These are phyloP conservation scores for Gossypium sturtianum DNA, from an alignment of 345 rosid species.

Conservation along the genomic window DNA sequence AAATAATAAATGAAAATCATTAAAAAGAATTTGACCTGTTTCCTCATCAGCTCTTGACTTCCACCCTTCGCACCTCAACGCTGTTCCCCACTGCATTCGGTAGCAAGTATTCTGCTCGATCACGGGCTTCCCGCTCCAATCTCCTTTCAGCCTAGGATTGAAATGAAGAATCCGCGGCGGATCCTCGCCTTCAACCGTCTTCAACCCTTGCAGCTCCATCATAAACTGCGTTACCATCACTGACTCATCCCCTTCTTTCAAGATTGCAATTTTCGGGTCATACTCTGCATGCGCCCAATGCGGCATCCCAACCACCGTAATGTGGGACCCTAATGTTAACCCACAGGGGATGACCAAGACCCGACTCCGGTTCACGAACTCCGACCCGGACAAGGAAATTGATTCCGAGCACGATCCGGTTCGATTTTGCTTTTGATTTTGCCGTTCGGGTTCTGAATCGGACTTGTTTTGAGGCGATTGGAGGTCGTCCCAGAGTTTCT, in stretches of 20 bases:
- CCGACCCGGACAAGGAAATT: conserved; percentile 40
- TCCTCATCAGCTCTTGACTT: conserved; percentile 67
- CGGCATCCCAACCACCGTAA: conserved; percentile 60
- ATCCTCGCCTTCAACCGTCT: conserved; percentile 57
- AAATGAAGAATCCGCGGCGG: conserved; percentile 72
- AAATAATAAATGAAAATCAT: conserved; percentile 11
- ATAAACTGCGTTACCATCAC: conserved; percentile 73
- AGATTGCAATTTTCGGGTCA: conserved; percentile 37
- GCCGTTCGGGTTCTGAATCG: background rate
- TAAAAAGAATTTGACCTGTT: conserved; percentile 32
- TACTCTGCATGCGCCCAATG: conserved; percentile 53
- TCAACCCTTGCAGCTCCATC: conserved; percentile 73
- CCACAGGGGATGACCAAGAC: conserved; percentile 62
- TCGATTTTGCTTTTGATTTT: conserved; percentile 11
- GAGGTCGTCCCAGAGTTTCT: conserved; percentile 48
- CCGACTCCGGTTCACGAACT: conserved; percentile 38
- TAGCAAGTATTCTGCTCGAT: conserved; percentile 75
- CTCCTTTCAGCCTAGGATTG: conserved; percentile 64
- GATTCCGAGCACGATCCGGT: conserved; percentile 54
- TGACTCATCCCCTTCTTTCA: conserved; percentile 40
- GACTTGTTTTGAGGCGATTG: conserved; percentile 22
- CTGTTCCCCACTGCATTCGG: conserved; percentile 70
- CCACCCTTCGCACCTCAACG: conserved; percentile 72
- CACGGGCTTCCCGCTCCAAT: conserved; percentile 65
- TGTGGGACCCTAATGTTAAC: conserved; percentile 55